Evolutionary conservation across 257 asterid species (phyloP), one percentile per base, ranked within the genome.

Genomic region (Capsicum pubescens): DNA sequence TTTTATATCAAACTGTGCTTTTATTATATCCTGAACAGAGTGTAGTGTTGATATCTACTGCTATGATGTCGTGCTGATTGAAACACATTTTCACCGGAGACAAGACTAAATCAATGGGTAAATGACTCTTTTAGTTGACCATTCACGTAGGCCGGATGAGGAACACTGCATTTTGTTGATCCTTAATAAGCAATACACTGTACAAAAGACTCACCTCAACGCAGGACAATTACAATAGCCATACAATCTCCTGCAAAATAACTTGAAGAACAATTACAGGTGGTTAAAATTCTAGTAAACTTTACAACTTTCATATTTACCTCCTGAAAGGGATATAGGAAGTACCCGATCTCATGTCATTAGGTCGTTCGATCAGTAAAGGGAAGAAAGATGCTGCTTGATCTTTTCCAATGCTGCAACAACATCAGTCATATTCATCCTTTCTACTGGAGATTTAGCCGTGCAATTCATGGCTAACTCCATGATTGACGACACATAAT

Each of bases 51-150:
- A 39, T 39, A 39, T 39, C 44, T 39, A 39, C 89, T 0, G 82
- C 39, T 89, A 77, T 13, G 88, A 89, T 1, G 87, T 83, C 0
- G 69, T 89, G 83, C 3, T 87, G 83, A 84, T 87, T 86, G 84
- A 87, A 74, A 21, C 80, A 74, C 1, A 4, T 19, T 74, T 72
- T 50, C 59, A 48, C 13, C 12, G 81, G 21, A 52, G 39, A 74
- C 19, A n/a, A 21, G 61, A 74, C 15, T 48, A 50, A 19, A 19
- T 4, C 19, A 21, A 50, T 13, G 21, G 46, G 80, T 0, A 74
- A 74, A 0, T 50, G 80, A 50, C 21, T 21, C 19, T 44, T 44
- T 0, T 42, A 57, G 57, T 17, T 16, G 21, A 42, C 44, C 36
- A 44, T 70, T 42, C 5, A 9, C 55, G 1, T 9, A 44, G 36